These are phyloP conservation scores for Argentina anserina DNA, from an alignment of 306 rosid genomes.

Conservation along the genomic window DNA sequence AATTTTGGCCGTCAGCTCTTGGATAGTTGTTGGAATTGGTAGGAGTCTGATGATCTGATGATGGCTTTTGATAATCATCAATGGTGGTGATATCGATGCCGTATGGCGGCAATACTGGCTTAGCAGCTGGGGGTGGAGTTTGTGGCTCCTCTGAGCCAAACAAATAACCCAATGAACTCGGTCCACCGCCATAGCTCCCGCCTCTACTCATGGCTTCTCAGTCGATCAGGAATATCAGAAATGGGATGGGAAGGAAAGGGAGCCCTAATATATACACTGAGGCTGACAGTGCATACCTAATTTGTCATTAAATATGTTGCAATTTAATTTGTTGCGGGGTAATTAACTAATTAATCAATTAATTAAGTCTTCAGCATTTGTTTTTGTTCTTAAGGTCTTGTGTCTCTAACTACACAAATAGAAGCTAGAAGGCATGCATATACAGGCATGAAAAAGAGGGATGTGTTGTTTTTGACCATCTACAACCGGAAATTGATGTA, in stretches of 20 bases:
- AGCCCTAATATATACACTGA: conserved; percentile 22
- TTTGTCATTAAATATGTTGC: conserved; percentile 12
- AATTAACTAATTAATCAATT: no score
- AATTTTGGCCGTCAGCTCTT: conserved; percentile 47
- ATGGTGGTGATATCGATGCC: conserved; percentile 34
- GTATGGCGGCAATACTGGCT: conserved; percentile 45
- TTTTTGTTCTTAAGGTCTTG: background rate
- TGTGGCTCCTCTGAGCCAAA: conserved; percentile 59
- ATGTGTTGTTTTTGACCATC: background rate
- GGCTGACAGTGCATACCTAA: background rate
- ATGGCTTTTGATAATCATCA: conserved; percentile 21
- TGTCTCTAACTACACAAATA: no score
- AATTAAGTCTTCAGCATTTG: background rate
- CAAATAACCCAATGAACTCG: conserved; percentile 67
- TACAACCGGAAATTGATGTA: background rate
- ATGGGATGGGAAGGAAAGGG: background rate
- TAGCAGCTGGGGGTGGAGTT: conserved; percentile 32
- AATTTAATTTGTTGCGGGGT: no score
- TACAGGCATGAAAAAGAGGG: background rate
- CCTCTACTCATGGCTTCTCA: conserved; percentile 58
- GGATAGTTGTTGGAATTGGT: conserved; percentile 37
- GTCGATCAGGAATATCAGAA: no score
- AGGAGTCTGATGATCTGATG: conserved; percentile 27
- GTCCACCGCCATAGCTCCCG: conserved; percentile 65
- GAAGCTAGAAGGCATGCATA: no score